Base-by-base conservation (phyloP, 805 yeast genomes). In the Candida germanica region DNA sequence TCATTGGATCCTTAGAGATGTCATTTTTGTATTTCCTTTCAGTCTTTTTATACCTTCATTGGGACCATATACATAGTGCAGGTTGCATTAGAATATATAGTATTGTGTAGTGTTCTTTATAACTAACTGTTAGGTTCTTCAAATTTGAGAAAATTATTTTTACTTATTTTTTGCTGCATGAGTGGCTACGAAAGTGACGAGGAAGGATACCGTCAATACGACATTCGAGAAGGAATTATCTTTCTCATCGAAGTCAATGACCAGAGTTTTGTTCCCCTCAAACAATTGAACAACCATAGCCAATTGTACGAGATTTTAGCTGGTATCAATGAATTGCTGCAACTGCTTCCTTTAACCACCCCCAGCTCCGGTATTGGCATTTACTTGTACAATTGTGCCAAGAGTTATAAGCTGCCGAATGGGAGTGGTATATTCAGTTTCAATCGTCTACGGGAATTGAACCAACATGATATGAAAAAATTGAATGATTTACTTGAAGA, bases 291-390 rank as follows among this genome's bases (percentile, higher is more conserved):
- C 3, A 61, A 58, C 16, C 61, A 61, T 31, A 50, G 67, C n/a
- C 77, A 73, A 44, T 48, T 80, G 6, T 47, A 61, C 21, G 77
- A 71, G 42, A 77, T 83, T 7, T 50, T 89, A 12, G 66, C 67
- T 10, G 70, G 83, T 2, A 64, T 85, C 5, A 64, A 71, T 35
- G 78, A 75, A n/a, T 61, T 87, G 23, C 73, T 87, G 60, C 67
- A 80, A 3, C 81, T 78, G 32, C 63, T 86, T 39, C 77, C 83
- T 2, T 77, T 83, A 22, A 69, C 82, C 0, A 58, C 76, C 25
- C 86, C 88, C 1, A 66, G 69, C 29, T 82, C 91, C 1, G 89
- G 87, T 0, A 64, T 87, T 17, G 97, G 96, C 0, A 74, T 88
- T 31, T 75, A 80, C 49, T 52, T 83, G 11, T 77, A 75, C 58